Conservation (phyloP, 2,329 filamentous ascomycete genomes). For the Penicillium sp. region DNA sequence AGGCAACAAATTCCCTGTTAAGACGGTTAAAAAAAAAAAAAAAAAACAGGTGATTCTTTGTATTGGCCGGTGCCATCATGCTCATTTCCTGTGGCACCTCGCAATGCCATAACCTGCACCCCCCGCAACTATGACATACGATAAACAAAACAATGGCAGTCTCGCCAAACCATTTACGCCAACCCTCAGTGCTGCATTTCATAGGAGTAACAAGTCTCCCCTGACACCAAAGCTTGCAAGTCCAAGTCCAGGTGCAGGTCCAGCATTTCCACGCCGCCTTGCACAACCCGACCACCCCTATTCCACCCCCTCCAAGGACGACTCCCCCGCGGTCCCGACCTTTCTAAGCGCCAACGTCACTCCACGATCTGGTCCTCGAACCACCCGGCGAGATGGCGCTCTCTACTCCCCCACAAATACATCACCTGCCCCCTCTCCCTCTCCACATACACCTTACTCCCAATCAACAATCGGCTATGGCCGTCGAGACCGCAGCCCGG, state of each 20-base stretch:
- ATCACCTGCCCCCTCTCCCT: slow-evolving; percentile 24
- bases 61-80: slow-evolving; percentile 33
- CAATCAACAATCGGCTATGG: slow-evolving; percentile 26
- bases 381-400: slow-evolving; percentile 66
- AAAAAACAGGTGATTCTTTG: background rate
- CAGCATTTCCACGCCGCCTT: slow-evolving; percentile 33
- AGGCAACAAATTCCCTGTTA: slow-evolving; percentile 14
- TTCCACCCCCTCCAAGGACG: slow-evolving; percentile 39
- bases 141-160: slow-evolving; percentile 53
- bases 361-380: slow-evolving; percentile 72
- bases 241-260: slow-evolving; percentile 22
- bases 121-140: slow-evolving; percentile 48
- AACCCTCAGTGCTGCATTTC: slow-evolving; percentile 61
- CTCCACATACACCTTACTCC: slow-evolving; percentile 30
- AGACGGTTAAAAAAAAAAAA: background rate
- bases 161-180: slow-evolving; percentile 63
- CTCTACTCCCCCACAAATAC: slow-evolving; percentile 63
- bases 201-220: slow-evolving; percentile 54
- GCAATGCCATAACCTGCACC: slow-evolving; percentile 49
- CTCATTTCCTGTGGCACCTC: slow-evolving; percentile 25
- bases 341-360: slow-evolving; percentile 69
- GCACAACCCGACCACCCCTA: slow-evolving; percentile 33
- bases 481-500: slow-evolving; percentile 37
- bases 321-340: slow-evolving; percentile 54
- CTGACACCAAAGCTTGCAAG: slow-evolving; percentile 59